phyloP scores from a whole-genome alignment of 495 filamentous ascomycete species.

The Zalerion maritima region DNA sequence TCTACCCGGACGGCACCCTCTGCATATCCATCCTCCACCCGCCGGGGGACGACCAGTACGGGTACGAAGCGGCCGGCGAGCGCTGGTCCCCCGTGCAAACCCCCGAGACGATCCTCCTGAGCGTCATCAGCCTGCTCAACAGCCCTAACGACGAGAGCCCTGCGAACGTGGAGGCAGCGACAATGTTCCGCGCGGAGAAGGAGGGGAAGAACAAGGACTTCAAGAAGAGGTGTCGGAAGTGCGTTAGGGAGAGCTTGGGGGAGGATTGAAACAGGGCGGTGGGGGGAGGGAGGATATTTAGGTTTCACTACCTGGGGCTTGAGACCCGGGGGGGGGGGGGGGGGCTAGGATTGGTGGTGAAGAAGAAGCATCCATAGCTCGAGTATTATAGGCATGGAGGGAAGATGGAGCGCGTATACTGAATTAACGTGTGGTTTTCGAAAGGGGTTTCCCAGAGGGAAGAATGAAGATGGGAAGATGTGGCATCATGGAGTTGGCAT shows the following conservation, averaged over 20 bases:
- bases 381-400: too few species aligned
- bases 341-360: not conserved
- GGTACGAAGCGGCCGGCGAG: conserved; percentile 84
- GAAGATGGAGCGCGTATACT: too few species aligned
- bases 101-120: conserved; percentile 86
- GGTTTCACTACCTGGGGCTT: too few species aligned
- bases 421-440: too few species aligned
- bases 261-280: conserved; percentile 35
- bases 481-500: too few species aligned
- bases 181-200: conserved; percentile 71
- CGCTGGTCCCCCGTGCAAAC: conserved; percentile 96
- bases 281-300: not conserved
- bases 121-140: conserved; percentile 84
- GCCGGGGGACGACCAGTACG: conserved; percentile 89
- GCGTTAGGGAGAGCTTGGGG: conserved; percentile 72
- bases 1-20: conserved; percentile 79
- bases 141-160: conserved; percentile 92
- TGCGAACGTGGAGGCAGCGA: conserved; percentile 85
- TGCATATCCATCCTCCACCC: conserved; percentile 97
- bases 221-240: conserved; percentile 56
- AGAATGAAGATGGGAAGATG: too few species aligned
- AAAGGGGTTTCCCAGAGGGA: too few species aligned
- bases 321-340: not conserved
- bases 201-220: conserved; percentile 50
- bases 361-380: too few species aligned